Base-by-base conservation (phyloP, 1,284 basidiomycete genomes). In the Heterobasidion irregulare region DNA sequence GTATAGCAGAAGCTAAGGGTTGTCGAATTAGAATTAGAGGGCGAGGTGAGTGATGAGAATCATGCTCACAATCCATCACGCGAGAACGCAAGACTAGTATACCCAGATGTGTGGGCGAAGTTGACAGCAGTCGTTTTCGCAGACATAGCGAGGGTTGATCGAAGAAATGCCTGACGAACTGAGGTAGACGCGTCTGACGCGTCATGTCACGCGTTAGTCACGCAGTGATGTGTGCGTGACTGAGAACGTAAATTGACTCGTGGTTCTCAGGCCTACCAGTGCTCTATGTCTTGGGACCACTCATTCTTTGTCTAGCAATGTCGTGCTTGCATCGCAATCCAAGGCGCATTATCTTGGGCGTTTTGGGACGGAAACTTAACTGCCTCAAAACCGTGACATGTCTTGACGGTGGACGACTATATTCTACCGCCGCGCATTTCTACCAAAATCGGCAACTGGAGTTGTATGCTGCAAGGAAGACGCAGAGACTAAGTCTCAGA, bases 361-460 rank as follows among this genome's bases (percentile, higher is more conserved):
- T 7, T 10, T n/a, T 41, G 3, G 12, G 38, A 12, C 38, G 38
- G 38, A 10, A 26, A 26, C 6, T 6, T 26, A 26, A 26, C 26
- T 26, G 12, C n/a, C 12, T 41, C 12, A 41, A 41, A 41, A 12
- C 38, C 6, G 10, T 8, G 2, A 41, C 38, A 10, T n/a, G 3
- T 3, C 12, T n/a, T 41, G 38, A 10, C 8, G 46, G 15, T 47
- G 2, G 12, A 12, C 46, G 46, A 4, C 46, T 16, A 16, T 19
- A 10, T n/a, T 36, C 10, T 38, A 50, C 49, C 12, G 10, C 49
- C 15, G 33, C 41, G 33, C 87, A 91, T 62, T 94, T 94, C 66
- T 94, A 94, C 66, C 86, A 90, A 63, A 94, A 94, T 64, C 80
- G 80, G 62, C 88, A 91, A 54, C 72, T 94, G 50, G 92, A 94